Percentiles rank a stretch among this genome's conserved stretches.
Evolutionary conservation across 176 grass and related monocot genomes (phyloP).

Genomic region (Chloris gayana): DNA sequence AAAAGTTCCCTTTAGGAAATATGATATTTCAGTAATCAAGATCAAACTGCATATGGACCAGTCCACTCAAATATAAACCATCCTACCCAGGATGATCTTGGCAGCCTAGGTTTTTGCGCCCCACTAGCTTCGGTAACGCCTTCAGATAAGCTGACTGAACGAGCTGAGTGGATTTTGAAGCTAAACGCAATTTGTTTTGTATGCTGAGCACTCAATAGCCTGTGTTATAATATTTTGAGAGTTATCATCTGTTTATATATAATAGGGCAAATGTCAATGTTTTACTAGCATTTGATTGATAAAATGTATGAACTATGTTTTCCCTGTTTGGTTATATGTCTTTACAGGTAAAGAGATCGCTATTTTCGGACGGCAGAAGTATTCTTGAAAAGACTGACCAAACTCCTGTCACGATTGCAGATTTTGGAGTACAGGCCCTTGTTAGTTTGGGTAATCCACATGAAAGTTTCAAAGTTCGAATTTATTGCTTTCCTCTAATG

Average conservation of each 20-base stretch:
- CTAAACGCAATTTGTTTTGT: background rate
- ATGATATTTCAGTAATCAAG: background rate
- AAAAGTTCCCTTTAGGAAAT: constrained; percentile 1
- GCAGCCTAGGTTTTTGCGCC: background rate
- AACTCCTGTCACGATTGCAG: constrained; percentile 76
- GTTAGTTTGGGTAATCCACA: constrained; percentile 73
- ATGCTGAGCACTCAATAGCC: background rate
- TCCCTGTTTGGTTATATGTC: constrained; percentile 7
- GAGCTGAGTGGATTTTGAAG: background rate
- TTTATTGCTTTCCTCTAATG: constrained; percentile 41
- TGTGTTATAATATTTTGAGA: background rate
- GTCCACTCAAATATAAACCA: background rate
- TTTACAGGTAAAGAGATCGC: constrained; percentile 79
- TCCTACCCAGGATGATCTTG: background rate
- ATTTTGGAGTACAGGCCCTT: constrained; percentile 95
- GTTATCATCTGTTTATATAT: constrained; percentile 2
- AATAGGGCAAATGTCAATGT: constrained; percentile 16
- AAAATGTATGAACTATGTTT: constrained; percentile 21
- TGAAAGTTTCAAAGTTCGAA: constrained; percentile 20
- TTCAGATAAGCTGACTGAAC: background rate
- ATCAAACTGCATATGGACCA: background rate
- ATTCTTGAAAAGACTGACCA: constrained; percentile 89
- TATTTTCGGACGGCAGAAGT: constrained; percentile 61
- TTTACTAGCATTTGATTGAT: background rate
- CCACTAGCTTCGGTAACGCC: background rate